phyloP scores from a whole-genome alignment of 257 asterid species.

The Haberlea rhodopensis region DNA sequence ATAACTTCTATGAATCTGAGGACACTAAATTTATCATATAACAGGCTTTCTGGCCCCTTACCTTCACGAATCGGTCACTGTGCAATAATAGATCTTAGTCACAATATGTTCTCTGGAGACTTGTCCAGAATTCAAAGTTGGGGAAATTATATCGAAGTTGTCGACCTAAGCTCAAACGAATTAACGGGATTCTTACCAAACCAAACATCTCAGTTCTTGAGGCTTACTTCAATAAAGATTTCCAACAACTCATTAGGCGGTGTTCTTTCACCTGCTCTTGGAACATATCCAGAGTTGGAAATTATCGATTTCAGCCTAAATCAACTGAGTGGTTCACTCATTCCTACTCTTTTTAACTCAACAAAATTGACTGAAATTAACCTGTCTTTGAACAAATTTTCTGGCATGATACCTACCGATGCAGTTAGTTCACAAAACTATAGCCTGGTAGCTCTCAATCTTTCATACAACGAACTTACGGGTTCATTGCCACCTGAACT shows the following conservation, averaged over 20 bases:
- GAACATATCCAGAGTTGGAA: constrained; percentile 59
- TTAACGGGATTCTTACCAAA: constrained; percentile 51
- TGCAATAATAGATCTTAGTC: constrained; percentile 65
- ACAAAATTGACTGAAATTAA: constrained; percentile 45
- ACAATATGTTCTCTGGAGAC: constrained; percentile 65
- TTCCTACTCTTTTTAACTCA: constrained; percentile 57
- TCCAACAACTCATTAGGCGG: constrained; percentile 67
- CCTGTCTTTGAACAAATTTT: constrained; percentile 62
- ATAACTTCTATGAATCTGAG: constrained; percentile 56
- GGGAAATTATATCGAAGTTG: constrained; percentile 73
- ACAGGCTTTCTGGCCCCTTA: constrained; percentile 70
- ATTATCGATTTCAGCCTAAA: constrained; percentile 64
- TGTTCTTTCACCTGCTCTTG: constrained; percentile 42
- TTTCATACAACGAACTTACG: constrained; percentile 60
- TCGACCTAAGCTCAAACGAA: constrained; percentile 71
- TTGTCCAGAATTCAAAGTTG: constrained; percentile 63
- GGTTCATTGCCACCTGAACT: constrained; percentile 59
- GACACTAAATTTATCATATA: constrained; percentile 59
- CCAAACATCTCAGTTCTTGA: constrained; percentile 67
- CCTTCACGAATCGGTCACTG: constrained; percentile 70
- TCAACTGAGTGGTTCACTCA: constrained; percentile 54
- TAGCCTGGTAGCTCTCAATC: constrained; percentile 48
- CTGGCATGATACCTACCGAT: constrained; percentile 49
- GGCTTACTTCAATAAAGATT: constrained; percentile 67
- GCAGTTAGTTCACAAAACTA: constrained; percentile 32